These are phyloP conservation scores for Talaromyces proteolyticus DNA, from an alignment of 495 filamentous ascomycete species.

Conservation along the genomic window DNA sequence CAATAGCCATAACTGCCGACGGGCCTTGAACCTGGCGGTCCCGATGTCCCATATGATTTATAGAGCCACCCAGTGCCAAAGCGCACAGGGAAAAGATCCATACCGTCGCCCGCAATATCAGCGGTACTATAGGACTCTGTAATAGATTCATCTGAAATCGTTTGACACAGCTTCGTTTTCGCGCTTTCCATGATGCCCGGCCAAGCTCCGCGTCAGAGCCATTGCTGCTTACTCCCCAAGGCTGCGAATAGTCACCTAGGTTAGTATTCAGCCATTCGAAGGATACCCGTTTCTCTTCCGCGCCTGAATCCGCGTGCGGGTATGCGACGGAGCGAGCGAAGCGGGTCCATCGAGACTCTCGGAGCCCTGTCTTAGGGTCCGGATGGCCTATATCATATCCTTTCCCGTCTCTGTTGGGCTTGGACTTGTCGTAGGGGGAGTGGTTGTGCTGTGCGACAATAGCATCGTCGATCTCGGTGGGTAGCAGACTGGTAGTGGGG, in stretches of 20 bases:
- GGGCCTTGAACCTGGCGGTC: constrained; percentile 51
- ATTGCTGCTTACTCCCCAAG: constrained; percentile 44
- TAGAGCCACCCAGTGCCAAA: constrained; percentile 70
- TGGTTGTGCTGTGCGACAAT: constrained; percentile 57
- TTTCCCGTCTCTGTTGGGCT: constrained; percentile 18
- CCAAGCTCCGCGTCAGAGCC: constrained; percentile 21
- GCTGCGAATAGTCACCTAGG: constrained; percentile 46
- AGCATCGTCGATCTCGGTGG: constrained; percentile 41
- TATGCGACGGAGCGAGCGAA: constrained; percentile 53
- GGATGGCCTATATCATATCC: constrained; percentile 14
- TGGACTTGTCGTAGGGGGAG: constrained; percentile 36
- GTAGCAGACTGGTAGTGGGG: constrained; percentile 28
- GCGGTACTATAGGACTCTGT: constrained; percentile 76
- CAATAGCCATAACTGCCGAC: constrained; percentile 82
- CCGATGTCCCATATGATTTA: constrained; percentile 54
- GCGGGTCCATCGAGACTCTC: constrained; percentile 54
- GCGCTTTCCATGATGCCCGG: constrained; percentile 30
- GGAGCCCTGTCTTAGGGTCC: constrained; percentile 15
- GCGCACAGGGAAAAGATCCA: constrained; percentile 76
- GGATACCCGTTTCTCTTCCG: constrained; percentile 45
- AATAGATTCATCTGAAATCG: constrained; percentile 54
- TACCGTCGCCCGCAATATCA: constrained; percentile 76
- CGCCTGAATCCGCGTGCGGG: constrained; percentile 33
- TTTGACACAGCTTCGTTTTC: constrained; percentile 49
- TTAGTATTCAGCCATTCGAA: constrained; percentile 56